Percentiles rank a stretch among this genome's conserved stretches.
These are phyloP conservation scores for Cornus kousa DNA, from an alignment of 148 eudicot genomes.

Conservation along the genomic window DNA sequence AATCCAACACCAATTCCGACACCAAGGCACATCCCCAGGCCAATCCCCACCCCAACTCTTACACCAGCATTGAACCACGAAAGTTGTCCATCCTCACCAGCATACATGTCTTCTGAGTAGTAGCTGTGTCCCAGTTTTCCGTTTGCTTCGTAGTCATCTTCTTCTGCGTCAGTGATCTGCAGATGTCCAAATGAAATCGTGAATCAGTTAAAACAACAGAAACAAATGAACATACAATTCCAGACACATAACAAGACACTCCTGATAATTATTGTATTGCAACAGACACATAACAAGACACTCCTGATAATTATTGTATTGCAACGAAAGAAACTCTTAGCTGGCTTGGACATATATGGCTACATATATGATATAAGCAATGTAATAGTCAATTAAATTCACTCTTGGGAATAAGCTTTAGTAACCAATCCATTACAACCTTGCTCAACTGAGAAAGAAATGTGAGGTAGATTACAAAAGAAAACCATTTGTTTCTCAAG, in stretches of 20 bases:
- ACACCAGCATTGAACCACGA: conserved; percentile 35
- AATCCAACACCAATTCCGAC: conserved; percentile 31
- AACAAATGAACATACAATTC: background rate
- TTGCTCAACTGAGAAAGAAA: background rate
- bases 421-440: too few species aligned
- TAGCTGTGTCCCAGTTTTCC: conserved; percentile 21
- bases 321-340: background rate
- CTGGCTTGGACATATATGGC: background rate
- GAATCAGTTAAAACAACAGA: conserved; percentile 9
- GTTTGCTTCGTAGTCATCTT: conserved; percentile 21
- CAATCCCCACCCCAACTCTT: conserved; percentile 34
- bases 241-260: background rate
- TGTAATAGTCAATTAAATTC: too few species aligned
- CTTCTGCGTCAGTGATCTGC: conserved; percentile 21
- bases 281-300: background rate
- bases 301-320: background rate
- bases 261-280: background rate
- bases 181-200: background rate
- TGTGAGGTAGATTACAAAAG: background rate
- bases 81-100: conserved; percentile 29
- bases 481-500: background rate
- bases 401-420: too few species aligned
- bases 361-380: too few species aligned
- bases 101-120: conserved; percentile 27
- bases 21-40: conserved; percentile 35